Evolutionary conservation across 2,329 filamentous ascomycete genomes (phyloP), one percentile per base, ranked within the genome.

Genomic region (Neopestalotiopsis sp.): DNA sequence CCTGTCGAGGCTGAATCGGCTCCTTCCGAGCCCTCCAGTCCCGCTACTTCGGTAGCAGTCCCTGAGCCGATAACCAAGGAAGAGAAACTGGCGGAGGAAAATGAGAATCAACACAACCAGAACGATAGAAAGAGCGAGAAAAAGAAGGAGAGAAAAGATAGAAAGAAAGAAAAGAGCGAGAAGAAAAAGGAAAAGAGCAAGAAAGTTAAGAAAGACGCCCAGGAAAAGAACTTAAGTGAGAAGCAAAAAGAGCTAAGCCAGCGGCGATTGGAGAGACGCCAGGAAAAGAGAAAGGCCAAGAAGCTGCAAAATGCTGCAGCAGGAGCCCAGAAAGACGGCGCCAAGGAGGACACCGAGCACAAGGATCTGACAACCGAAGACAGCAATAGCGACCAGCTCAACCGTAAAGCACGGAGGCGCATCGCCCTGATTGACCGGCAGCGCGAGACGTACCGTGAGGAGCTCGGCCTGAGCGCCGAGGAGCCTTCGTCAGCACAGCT

Each of bases 171-270:
- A 14, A 14, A 20, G 9, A 17, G 32, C 9, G n/a, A n/a, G 14
- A 49, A 53, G 28, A 14, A 32, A 9, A 40, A 24, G 90, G 58
- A 92, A 68, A 94, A 92, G 81, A 87, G 89, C 30, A 83, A 80
- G 67, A 80, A 84, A 28, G 4, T 28, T 4, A 28, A 4, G 92
- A 94, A 79, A 94, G 90, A 74, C 88, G 94, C 24, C 24, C 24
- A 28, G 77, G 86, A 87, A 70, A 92, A 95, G 70, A 91, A 28
- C 90, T 74, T 86, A 93, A 65, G 92, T 94, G 68, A 95, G 94
- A 81, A 87, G 89, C 12, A 40, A 65, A 12, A 53, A n/a, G 45
- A 53, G n/a, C 45, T 17, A 9, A n/a, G 24, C 24, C 20, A 20
- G 42, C 49, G 12, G 40, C 28, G 28, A 17, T 10, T 12, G 42